These are phyloP conservation scores for Russula brevipes DNA, from an alignment of 768 basidiomycete genomes.

Conservation along the genomic window DNA sequence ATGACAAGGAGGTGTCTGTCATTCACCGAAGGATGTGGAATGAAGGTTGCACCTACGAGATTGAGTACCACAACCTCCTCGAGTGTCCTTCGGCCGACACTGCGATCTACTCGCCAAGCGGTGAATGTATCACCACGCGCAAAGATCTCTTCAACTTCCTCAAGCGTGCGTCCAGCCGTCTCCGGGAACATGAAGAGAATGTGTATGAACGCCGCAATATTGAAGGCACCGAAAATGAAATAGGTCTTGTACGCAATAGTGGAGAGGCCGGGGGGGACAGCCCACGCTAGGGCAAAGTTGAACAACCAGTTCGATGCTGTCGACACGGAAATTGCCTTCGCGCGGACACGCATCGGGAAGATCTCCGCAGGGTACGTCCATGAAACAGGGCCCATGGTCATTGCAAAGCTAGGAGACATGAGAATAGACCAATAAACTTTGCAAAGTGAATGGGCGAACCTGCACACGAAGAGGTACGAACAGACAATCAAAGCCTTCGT, in stretches of 20 bases:
- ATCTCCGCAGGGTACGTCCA: constrained; percentile 56
- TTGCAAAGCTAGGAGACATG: constrained; percentile 23
- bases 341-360: constrained; percentile 34
- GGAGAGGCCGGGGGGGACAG: constrained; percentile 64
- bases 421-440: background rate
- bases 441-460: constrained; percentile 11
- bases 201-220: constrained; percentile 65
- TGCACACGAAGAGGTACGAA: constrained; percentile 72
- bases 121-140: constrained; percentile 59
- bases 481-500: constrained; percentile 73
- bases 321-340: constrained; percentile 40
- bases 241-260: constrained; percentile 71
- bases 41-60: background rate
- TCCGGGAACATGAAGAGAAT: constrained; percentile 79
- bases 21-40: background rate
- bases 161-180: constrained; percentile 64
- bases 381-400: constrained; percentile 69
- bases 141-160: constrained; percentile 79
- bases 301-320: constrained; percentile 43
- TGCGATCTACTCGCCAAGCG: constrained; percentile 62
- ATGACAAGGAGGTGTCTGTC: background rate
- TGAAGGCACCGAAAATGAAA: constrained; percentile 75
- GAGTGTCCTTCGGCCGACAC: constrained; percentile 60
- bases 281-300: constrained; percentile 46
- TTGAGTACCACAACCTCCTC: constrained; percentile 38